Base-by-base conservation (phyloP, 192 early-diverging fungal genomes). In the Kickxella alabastrina region DNA sequence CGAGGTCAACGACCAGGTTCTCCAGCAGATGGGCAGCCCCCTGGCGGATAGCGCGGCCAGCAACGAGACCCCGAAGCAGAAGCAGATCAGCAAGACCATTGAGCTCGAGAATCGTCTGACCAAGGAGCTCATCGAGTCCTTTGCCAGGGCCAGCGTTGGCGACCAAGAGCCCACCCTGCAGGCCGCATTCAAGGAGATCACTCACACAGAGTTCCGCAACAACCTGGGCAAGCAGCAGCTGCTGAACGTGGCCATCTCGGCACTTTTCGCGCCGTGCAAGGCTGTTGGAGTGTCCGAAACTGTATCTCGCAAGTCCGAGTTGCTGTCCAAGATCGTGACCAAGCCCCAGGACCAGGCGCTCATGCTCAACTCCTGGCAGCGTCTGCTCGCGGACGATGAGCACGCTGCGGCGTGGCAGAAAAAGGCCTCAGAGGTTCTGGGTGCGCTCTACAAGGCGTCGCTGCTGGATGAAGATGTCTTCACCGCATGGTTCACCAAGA, bases 391-490 rank as follows among this genome's bases (percentile, higher is more conserved):
- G 10, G 62, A 68, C 10, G 57, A 56, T 19, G 57, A 47, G 21
- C 43, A 54, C 25, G 69, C 62, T 6, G 40, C 39, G 36, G 52
- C 57, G 17, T 76, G 74, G 74, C 63, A 84, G 46, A 50, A 52
- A n/a, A 83, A 82, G 62, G 77, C 86, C 8, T 54, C 83, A 3
- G 62, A 83, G 35, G 60, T 89, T 26, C 79, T 88, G 35, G 82
- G 87, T 59, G 64, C 69, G 18, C 73, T 86, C 39, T 92, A 92
- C 59, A 87, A 83, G 51, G 48, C 47, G 39, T 90, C 91, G 55
- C 63, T 87, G 44, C 68, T 92, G 13, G 91, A 92, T 48, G 91
- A 92, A 62, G 91, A 92, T 23, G 80, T 78, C 14, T 83, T 89
- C 61, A 40, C 83, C 48, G 49, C 68, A 23, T 92, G 91, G 91